Base-by-base conservation (phyloP, 2,329 filamentous ascomycete genomes). In the Cryphonectria naterciae region DNA sequence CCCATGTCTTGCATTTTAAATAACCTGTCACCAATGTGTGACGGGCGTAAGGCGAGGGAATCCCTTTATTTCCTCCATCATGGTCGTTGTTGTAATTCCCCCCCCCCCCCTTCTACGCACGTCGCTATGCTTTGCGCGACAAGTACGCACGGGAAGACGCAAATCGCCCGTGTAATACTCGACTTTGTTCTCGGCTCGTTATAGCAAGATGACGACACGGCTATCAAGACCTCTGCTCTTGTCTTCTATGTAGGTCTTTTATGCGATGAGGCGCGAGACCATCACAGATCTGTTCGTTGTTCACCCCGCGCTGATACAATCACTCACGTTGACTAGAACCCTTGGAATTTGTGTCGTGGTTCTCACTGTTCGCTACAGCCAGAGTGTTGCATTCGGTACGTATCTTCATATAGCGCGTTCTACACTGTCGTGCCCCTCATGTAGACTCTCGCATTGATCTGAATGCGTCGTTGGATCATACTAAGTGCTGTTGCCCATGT, bases 361-460 rank as follows among this genome's bases (percentile, higher is more conserved):
- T 5, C 61, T 64, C 35, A 64, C 37, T 17, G 6, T 28, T 32
- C 61, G 61, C 39, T 64, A 64, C 32, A 64, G 61, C 22, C 41
- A 28, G 13, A 64, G 61, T 17, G 37, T 64, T 43, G 61, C 61
- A 11, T 64, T 64, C n/a, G 37, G 61, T 64, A 43, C 37, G 61
- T 64, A 28, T 15, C 7, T 11, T 46, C n/a, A 25, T n/a, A 22
- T n/a, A 10, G n/a, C 5, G 25, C 25, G 61, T 39, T 28, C 37
- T n/a, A 10, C n/a, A 15, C 41, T 25, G 1, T 43, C 61, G 13
- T 25, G 61, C 22, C 6, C 8, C 41, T 25, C 25, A 54, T 13
- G 49, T 11, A 54, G n/a, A n/a, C 8, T 54, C 49, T 4, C 32
- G 52, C 52, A 19, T 8, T 56, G 52, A 10, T 28, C 52, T 56